phyloP scores from a whole-genome alignment of 495 filamentous ascomycete species.

The Cenococcum geophilum region DNA sequence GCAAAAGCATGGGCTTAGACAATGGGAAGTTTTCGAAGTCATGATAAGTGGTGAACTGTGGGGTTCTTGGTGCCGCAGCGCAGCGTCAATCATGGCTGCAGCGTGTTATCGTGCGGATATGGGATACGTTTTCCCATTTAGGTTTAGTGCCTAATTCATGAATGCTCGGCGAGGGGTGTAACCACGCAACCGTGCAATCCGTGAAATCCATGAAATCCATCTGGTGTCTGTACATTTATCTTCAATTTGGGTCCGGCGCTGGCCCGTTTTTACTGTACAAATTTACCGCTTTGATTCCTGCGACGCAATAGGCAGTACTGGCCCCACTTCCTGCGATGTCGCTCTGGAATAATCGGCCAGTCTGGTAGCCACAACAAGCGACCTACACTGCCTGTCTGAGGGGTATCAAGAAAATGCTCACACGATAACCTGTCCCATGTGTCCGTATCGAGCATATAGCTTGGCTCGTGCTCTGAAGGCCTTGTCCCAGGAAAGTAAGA shows the following conservation, averaged over 20 bases:
- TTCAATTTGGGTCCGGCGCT: not conserved
- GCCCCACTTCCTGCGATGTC: constrained; percentile 69
- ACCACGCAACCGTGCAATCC: no score
- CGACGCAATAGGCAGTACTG: constrained; percentile 66
- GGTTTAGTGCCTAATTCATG: constrained; percentile 6
- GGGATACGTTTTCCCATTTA: constrained; percentile 19
- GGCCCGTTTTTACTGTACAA: constrained; percentile 5
- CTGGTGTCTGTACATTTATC: no score
- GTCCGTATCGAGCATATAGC: constrained; percentile 60
- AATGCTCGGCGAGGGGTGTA: no score
- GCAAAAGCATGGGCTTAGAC: no score
- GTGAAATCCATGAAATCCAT: no score
- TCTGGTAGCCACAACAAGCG: constrained; percentile 82
- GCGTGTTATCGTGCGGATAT: not conserved
- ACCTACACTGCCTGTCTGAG: constrained; percentile 64
- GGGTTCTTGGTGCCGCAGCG: constrained; percentile 4
- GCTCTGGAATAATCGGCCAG: constrained; percentile 59
- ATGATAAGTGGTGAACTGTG: constrained; percentile 9
- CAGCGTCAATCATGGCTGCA: not conserved
- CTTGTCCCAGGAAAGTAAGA: constrained; percentile 62
- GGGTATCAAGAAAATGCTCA: constrained; percentile 71
- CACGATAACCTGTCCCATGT: constrained; percentile 74
- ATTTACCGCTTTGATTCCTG: constrained; percentile 11
- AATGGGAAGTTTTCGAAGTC: no score
- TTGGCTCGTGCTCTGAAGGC: constrained; percentile 58